Percentiles rank a stretch among this genome's conserved stretches.
phyloP scores from a whole-genome alignment of 768 basidiomycete species.

The Coprinopsis cinerea region DNA sequence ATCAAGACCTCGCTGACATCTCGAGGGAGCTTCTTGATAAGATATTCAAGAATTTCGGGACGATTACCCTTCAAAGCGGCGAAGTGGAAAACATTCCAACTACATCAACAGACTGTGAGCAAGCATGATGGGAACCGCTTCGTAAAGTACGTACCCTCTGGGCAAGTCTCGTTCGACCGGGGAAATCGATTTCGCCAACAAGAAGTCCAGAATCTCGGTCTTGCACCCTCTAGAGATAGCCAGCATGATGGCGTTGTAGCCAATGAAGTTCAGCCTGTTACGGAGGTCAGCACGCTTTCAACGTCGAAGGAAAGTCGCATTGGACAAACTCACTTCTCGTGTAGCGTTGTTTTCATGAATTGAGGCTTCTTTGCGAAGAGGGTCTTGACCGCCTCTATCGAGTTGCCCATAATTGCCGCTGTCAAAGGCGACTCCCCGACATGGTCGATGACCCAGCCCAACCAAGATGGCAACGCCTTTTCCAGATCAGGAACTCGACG shows the following conservation, averaged over 20 bases:
- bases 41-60: constrained; percentile 31
- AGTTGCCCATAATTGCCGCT: constrained; percentile 33
- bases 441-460: constrained; percentile 44
- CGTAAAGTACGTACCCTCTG: constrained; percentile 34
- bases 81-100: constrained; percentile 55
- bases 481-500: constrained; percentile 33
- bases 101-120: constrained; percentile 20
- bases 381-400: constrained; percentile 36
- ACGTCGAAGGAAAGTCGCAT: background rate
- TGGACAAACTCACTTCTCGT: constrained; percentile 35
- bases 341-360: constrained; percentile 35
- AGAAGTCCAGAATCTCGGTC: constrained; percentile 39
- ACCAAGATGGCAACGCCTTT: constrained; percentile 36
- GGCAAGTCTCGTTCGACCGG: constrained; percentile 34
- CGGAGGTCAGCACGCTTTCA: background rate
- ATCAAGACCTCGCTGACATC: constrained; percentile 41
- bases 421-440: constrained; percentile 50
- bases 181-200: constrained; percentile 42
- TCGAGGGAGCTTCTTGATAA: constrained; percentile 45
- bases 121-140: no score
- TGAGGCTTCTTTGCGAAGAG: constrained; percentile 38
- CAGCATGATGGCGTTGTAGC: constrained; percentile 38
- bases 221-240: constrained; percentile 28
- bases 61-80: constrained; percentile 27
- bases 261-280: constrained; percentile 39